Evolutionary conservation across 371 early-diverging fungal genomes (phyloP), one percentile per base, ranked within the genome.

Genomic region (Mortierella sp.): DNA sequence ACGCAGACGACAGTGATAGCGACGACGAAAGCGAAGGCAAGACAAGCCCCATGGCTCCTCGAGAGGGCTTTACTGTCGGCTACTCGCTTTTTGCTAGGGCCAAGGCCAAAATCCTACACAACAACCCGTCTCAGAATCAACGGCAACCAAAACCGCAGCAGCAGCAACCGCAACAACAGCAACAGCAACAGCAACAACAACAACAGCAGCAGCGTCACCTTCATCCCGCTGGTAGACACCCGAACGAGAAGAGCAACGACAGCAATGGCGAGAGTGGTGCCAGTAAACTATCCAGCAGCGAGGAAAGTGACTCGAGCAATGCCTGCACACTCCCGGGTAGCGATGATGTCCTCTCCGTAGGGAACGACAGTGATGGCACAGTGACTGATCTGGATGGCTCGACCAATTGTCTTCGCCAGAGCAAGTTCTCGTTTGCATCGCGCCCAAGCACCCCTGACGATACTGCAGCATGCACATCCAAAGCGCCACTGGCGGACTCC

Each of bases 351-450:
- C 53, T 52, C 51, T 23, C 19, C 30, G 27, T 34, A 12, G 24
- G 45, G 8, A 66, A 63, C 43, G 72, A 72, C 38, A 72, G 72
- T 46, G 67, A 61, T 27, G 51, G 73, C 49, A 72, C 73, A 2
- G 73, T 66, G 18, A 59, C 73, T 1, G 67, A 67, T 55, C 54
- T 58, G 6, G 64, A 64, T 2, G 61, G 60, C 23, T 30, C 53
- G 9, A 43, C 38, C 23, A 45, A 51, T 24, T 50, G 64, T 9
- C 50, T 55, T 26, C 64, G 64, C 19, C 64, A 60, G 26, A 64
- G 70, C 49, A 76, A 62, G 61, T 66, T 65, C 38, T 61, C 65
- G 0, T 58, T 62, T 41, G 52, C 58, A 24, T 67, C 64, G 26
- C 45, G 46, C 26, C 51, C 18, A 28, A 55, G 52, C 50, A 42